phyloP scores from a whole-genome alignment of 2,329 filamentous ascomycete genomes.

The Aspergillus sp. region DNA sequence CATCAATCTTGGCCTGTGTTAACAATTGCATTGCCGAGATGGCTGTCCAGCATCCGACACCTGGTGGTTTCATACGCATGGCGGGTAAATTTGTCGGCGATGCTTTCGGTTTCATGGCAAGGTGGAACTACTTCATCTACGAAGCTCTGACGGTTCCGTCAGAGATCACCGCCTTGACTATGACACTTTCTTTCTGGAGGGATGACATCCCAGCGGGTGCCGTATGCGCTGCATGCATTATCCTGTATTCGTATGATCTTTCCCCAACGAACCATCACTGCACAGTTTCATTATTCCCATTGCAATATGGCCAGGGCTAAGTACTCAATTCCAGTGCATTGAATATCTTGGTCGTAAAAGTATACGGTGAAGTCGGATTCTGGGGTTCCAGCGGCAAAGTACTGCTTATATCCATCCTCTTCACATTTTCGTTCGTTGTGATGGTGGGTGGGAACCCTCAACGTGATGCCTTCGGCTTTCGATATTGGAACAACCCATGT shows the following conservation, averaged over 20 bases:
- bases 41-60: slow-evolving; percentile 39
- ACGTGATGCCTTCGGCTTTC: slow-evolving; percentile 68
- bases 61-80: slow-evolving; percentile 41
- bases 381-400: slow-evolving; percentile 57
- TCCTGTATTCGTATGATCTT: slow-evolving; percentile 25
- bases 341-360: slow-evolving; percentile 68
- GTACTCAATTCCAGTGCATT: slow-evolving; percentile 42
- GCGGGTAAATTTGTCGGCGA: slow-evolving; percentile 47
- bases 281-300: too few relatives aligned
- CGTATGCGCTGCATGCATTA: slow-evolving; percentile 28
- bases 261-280: background rate
- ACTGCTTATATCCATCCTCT: slow-evolving; percentile 64
- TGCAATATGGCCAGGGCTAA: too few relatives aligned
- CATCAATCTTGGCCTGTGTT: slow-evolving; percentile 33
- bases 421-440: slow-evolving; percentile 73
- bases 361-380: slow-evolving; percentile 64
- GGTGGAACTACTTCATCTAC: slow-evolving; percentile 52
- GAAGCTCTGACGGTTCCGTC: slow-evolving; percentile 40
- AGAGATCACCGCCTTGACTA: slow-evolving; percentile 43
- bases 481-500: slow-evolving; percentile 61
- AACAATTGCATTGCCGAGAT: slow-evolving; percentile 48
- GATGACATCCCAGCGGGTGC: slow-evolving; percentile 39
- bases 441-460: slow-evolving; percentile 78
- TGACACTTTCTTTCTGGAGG: slow-evolving; percentile 43
- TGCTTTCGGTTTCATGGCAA: slow-evolving; percentile 45